Conservation (phyloP, 1,139 yeast genomes). For the Sugiyamaella pinicola region DNA sequence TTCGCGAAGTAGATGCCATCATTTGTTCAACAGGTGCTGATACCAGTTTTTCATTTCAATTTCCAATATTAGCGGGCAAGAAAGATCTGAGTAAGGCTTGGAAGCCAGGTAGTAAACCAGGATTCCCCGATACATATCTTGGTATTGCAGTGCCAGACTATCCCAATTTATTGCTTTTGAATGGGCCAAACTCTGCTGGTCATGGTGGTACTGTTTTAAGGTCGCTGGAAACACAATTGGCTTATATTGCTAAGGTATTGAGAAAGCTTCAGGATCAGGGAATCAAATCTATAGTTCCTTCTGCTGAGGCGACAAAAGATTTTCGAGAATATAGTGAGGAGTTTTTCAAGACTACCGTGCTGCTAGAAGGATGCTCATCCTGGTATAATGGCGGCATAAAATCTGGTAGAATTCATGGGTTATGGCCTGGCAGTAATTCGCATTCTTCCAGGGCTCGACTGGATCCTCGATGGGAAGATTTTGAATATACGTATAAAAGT, state of each 20-base stretch:
- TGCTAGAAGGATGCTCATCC: conserved; percentile 28
- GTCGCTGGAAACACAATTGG: conserved; percentile 25
- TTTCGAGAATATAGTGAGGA: conserved; percentile 26
- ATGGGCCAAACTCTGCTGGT: conserved; percentile 3
- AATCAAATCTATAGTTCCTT: conserved; percentile 29
- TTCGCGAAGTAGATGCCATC: conserved; percentile 30
- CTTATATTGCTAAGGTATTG: conserved; percentile 29
- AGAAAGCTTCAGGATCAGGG: conserved; percentile 31
- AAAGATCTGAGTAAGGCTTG: not conserved
- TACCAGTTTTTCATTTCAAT: conserved; percentile 29
- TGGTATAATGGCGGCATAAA: conserved; percentile 31
- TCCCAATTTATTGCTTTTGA: conserved; percentile 31
- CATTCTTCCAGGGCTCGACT: conserved; percentile 27
- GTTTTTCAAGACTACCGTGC: conserved; percentile 29
- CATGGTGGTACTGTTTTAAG: conserved; percentile 26
- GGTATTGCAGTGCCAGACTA: conserved; percentile 33
- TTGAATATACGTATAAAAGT: not conserved
- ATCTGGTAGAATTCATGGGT: conserved; percentile 26
- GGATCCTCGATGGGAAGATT: conserved; percentile 35
- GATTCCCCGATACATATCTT: conserved; percentile 27
- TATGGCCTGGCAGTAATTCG: conserved; percentile 35
- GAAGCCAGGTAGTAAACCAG: conserved; percentile 3
- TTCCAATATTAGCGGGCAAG: conserved; percentile 24
- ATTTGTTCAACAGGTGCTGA: conserved; percentile 35
- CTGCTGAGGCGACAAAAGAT: conserved; percentile 26